phyloP scores from a whole-genome alignment of 176 grass and related monocot species.

The Poa annua region DNA sequence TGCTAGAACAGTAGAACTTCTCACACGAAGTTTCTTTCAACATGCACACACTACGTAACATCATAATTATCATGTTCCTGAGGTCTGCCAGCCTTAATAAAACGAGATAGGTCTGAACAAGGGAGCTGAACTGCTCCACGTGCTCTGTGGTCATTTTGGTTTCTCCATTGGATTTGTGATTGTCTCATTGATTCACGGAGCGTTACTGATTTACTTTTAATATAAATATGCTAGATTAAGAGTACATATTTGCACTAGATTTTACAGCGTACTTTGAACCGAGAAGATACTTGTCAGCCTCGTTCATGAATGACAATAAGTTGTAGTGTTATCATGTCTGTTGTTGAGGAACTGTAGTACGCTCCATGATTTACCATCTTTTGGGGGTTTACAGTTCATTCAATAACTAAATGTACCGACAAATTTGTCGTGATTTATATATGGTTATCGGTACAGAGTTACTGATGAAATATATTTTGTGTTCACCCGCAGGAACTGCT shows the following conservation, averaged over 20 bases:
- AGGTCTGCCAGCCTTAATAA: neutral
- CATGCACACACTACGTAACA: neutral
- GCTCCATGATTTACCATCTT: neutral
- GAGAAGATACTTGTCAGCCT: conserved; percentile 3
- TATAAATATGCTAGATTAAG: conserved; percentile 8
- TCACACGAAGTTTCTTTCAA: conserved; percentile 28
- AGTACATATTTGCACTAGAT: neutral
- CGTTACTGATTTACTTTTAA: conserved; percentile 28
- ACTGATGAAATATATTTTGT: conserved; percentile 38
- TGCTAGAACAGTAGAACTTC: neutral
- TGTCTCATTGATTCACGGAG: conserved; percentile 3
- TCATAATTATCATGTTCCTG: neutral
- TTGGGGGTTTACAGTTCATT: neutral
- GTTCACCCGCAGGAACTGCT: conserved; percentile 73
- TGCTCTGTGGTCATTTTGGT: neutral
- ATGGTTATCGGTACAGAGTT: conserved; percentile 14
- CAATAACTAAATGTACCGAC: neutral
- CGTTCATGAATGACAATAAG: conserved; percentile 7
- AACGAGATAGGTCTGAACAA: neutral
- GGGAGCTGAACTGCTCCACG: neutral
- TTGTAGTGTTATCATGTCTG: neutral
- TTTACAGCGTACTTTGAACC: neutral
- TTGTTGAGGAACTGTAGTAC: neutral
- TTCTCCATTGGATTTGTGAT: neutral
- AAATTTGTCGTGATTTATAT: neutral